Conservation (phyloP, 345 rosid genomes). For the Citrus glauca region DNA sequence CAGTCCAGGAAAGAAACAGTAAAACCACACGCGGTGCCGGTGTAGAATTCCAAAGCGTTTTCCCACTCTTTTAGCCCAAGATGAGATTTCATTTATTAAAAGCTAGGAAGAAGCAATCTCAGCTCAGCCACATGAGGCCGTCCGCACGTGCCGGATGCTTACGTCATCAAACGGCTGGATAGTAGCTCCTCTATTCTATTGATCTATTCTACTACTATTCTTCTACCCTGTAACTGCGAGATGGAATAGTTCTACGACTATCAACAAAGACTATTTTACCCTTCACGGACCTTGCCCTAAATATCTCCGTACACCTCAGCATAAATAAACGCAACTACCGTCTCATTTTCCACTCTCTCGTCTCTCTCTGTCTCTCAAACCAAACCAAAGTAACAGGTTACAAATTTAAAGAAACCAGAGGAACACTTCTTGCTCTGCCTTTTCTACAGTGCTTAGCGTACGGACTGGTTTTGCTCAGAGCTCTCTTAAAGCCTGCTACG, state of each 20-base stretch:
- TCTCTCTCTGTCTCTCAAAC: background rate
- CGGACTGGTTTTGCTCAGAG: conserved; percentile 27
- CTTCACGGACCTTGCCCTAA: background rate
- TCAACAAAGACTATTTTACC: background rate
- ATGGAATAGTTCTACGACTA: too few relatives aligned
- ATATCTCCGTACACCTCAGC: conserved; percentile 14
- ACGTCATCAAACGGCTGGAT: conserved; percentile 23
- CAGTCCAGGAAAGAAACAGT: background rate
- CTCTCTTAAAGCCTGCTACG: conserved; percentile 16
- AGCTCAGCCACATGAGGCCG: conserved; percentile 45
- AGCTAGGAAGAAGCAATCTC: conserved; percentile 5
- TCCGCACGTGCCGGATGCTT: conserved; percentile 39
- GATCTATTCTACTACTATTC: too few relatives aligned
- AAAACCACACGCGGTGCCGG: conserved; percentile 19
- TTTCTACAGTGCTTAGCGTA: conserved; percentile 14
- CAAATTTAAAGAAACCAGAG: conserved; percentile 1
- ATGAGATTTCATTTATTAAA: too few relatives aligned
- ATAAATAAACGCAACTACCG: conserved; percentile 42
- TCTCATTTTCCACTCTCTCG: background rate
- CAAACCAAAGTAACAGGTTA: background rate
- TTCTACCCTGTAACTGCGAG: background rate
- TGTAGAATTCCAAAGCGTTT: conserved; percentile 15
- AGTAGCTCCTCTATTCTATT: background rate
- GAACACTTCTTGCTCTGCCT: background rate
- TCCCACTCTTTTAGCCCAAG: background rate